phyloP scores from a whole-genome alignment of 345 rosid genomes.

The Dipteronia dyeriana region DNA sequence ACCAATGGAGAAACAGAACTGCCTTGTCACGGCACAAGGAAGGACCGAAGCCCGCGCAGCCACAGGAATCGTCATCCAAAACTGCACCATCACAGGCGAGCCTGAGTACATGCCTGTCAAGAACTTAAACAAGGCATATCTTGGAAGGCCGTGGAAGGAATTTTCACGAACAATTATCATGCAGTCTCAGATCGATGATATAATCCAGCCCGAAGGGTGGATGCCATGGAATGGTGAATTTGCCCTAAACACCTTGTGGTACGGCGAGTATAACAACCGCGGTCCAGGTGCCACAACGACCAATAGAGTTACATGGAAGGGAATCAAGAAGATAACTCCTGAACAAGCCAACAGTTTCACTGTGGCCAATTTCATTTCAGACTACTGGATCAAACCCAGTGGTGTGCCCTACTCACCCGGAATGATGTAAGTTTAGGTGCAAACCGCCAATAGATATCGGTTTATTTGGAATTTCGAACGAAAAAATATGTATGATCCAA shows the following conservation, averaged over 20 bases:
- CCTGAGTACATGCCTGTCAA: constrained; percentile 40
- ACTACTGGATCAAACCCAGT: constrained; percentile 48
- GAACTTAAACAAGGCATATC: constrained; percentile 42
- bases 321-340: constrained; percentile 37
- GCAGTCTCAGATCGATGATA: constrained; percentile 52
- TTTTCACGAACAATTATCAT: constrained; percentile 62
- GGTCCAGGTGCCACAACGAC: constrained; percentile 60
- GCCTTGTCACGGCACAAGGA: constrained; percentile 72
- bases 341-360: constrained; percentile 36
- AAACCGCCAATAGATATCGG: no score
- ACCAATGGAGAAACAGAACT: constrained; percentile 45
- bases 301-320: constrained; percentile 59
- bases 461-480: no score
- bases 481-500: not conserved
- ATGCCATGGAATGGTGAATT: constrained; percentile 43
- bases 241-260: constrained; percentile 55
- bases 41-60: constrained; percentile 41
- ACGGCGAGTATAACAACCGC: constrained; percentile 54
- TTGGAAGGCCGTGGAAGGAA: constrained; percentile 76
- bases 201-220: constrained; percentile 73
- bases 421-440: not conserved
- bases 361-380: constrained; percentile 34
- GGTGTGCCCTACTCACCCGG: constrained; percentile 31
- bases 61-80: constrained; percentile 58
- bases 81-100: constrained; percentile 56